Percentiles rank a stretch among this genome's conserved stretches.
phyloP scores from a whole-genome alignment of 1,284 basidiomycete species.

The Taiwanofungus camphoratus region DNA sequence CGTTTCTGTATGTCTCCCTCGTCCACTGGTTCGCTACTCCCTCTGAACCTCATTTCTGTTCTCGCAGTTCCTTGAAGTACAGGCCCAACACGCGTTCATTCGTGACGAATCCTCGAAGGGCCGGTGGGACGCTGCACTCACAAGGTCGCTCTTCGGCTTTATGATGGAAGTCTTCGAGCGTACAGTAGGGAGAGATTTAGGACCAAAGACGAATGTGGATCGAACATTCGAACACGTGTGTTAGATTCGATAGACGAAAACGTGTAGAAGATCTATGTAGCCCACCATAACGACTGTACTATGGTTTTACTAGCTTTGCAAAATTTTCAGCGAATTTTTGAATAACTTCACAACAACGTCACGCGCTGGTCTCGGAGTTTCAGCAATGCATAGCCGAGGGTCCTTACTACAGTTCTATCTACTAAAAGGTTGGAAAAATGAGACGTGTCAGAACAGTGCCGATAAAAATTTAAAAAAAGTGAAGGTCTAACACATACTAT shows the following conservation, averaged over 20 bases:
- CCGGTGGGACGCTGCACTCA: constrained; percentile 89
- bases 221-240: constrained; percentile 74
- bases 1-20: constrained; percentile 48
- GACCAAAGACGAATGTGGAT: constrained; percentile 45
- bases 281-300: background rate
- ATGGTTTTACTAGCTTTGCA: background rate
- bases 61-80: constrained; percentile 80
- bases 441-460: no score
- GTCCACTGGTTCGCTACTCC: background rate
- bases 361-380: no score
- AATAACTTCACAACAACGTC: no score
- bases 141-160: constrained; percentile 73
- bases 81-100: constrained; percentile 92
- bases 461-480: no score
- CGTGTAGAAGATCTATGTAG: no score
- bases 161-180: constrained; percentile 94
- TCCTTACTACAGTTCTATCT: no score
- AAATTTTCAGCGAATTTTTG: no score
- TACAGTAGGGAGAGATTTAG: constrained; percentile 78
- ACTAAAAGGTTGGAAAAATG: no score
- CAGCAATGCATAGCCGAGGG: no score
- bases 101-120: constrained; percentile 88
- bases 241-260: constrained; percentile 27
- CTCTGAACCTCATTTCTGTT: background rate
- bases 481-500: no score